Evolutionary conservation across 2,329 filamentous ascomycete genomes (phyloP).

Genomic region (Epichloe hybrida): DNA sequence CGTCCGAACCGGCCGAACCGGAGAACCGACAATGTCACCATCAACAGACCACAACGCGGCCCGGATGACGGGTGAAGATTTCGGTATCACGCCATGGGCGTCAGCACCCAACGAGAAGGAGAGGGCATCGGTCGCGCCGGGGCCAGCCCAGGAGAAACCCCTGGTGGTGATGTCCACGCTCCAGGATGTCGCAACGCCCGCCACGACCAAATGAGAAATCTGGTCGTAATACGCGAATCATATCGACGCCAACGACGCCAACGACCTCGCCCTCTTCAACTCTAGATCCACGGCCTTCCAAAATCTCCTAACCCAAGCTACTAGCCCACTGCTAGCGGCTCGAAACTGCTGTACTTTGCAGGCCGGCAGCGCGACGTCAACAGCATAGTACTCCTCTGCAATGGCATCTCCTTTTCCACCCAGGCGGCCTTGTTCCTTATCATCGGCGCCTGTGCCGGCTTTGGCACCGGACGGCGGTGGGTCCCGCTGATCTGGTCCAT

Average conservation of each 20-base stretch:
- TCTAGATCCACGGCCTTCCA: conserved; percentile 53
- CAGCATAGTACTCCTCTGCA: conserved; percentile 50
- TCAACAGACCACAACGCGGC: background rate
- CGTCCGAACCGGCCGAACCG: background rate
- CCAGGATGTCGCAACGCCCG: conserved; percentile 1
- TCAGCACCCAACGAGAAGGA: background rate
- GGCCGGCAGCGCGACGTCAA: conserved; percentile 46
- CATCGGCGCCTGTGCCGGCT: conserved; percentile 45
- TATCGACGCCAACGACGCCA: conserved; percentile 53
- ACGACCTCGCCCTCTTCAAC: conserved; percentile 47
- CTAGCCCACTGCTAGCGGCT: conserved; percentile 38
- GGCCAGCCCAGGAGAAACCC: background rate
- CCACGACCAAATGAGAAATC: conserved; percentile 14
- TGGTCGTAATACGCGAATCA: conserved; percentile 35
- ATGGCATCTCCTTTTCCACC: conserved; percentile 55
- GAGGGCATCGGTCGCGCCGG: background rate
- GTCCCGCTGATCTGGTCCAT: conserved; percentile 48
- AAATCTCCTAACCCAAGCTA: conserved; percentile 46
- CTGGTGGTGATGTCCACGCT: conserved; percentile 1
- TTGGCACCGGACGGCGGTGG: conserved; percentile 49
- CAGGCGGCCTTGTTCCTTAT: conserved; percentile 44
- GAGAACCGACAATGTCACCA: background rate
- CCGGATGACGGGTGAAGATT: background rate
- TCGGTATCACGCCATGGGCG: background rate
- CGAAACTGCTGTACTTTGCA: conserved; percentile 41